phyloP scores from a whole-genome alignment of 192 early-diverging fungal species.

The Linnemannia schmuckeri region DNA sequence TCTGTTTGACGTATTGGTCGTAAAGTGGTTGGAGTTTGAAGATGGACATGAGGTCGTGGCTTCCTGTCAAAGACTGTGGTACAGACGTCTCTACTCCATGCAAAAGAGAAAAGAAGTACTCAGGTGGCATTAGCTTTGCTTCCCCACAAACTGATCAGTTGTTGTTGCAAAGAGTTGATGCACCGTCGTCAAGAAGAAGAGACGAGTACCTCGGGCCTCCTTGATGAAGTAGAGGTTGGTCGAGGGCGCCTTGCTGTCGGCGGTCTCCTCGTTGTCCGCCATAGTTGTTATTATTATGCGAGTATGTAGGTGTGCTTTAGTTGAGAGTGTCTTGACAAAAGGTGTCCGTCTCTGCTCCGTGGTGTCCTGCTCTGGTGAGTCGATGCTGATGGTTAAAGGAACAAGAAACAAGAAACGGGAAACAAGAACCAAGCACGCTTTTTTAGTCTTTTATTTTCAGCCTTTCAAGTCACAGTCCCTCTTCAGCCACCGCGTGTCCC shows the following conservation, averaged over 20 bases:
- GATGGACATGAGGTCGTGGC: conserved; percentile 53
- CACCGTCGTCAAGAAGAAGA: not conserved
- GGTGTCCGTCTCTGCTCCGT: not conserved
- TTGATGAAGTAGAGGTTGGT: conserved; percentile 51
- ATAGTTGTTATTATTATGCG: conserved; percentile 7
- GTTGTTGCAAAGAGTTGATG: not conserved
- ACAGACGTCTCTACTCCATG: conserved; percentile 25
- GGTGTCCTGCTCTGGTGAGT: no score
- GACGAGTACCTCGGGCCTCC: conserved; percentile 48
- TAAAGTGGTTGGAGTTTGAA: conserved; percentile 53
- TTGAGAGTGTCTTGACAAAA: not conserved
- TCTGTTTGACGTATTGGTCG: conserved; percentile 51
- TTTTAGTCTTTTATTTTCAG: no score
- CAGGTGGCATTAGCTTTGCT: not conserved
- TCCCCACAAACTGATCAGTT: not conserved
- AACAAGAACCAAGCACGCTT: not conserved
- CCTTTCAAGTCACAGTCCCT: no score
- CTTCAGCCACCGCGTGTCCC: no score
- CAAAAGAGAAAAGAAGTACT: not conserved
- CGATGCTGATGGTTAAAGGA: not conserved
- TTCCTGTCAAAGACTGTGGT: conserved; percentile 41
- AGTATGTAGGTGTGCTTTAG: not conserved
- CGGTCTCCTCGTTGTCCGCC: conserved; percentile 35
- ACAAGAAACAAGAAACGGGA: not conserved
- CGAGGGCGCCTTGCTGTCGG: conserved; percentile 13